Base-by-base conservation (phyloP, 148 eudicot species). In the Agrostemma githago region DNA sequence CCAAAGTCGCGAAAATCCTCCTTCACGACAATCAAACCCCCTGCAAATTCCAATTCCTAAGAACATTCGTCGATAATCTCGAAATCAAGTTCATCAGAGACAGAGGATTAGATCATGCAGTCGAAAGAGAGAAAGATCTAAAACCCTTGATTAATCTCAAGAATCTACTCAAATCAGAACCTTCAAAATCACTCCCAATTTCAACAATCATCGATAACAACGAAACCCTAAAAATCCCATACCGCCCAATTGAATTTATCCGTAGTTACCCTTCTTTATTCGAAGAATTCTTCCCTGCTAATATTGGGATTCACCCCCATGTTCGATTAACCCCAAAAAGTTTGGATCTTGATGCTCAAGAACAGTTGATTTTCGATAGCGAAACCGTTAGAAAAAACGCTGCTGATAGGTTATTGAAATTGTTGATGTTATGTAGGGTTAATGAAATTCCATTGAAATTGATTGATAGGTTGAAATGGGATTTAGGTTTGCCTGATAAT, bases 31-130 rank as follows among this genome's bases (percentile, higher is more conserved):
- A 46, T 48, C 72, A 20, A 38, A 71, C 38, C 3, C 62, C 66
- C 78, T 69, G 16, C 67, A 73, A 73, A 44, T 79, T 66, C 79
- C 80, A 70, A 8, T 14, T 19, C 74, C 72, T 74, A 48, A 79
- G 89, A 58, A 77, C 83, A 12, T 77, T 86, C 62, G 69, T 80
- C 68, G 89, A 80, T 72, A 73, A 83, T 26, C 64, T 83, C 26
- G 78, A 88, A 19, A 74, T 89, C 78, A 86, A 87, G 37, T 87
- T 84, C 74, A 85, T 92, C 17, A 84, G 90, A 16, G 98, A 93
- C 82, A 85, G 95, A 10, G 94, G 82, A 72, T 80, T 93, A 68
- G 97, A 93, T 76, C 94, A 86, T 73, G 91, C 91, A 11, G 97
- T 93, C 15, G 95, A 91, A 81, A 87, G 83, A 51, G 98, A 93